Evolutionary conservation across 164 flowering plant species (phyloP), one percentile per base, ranked within the genome.

Genomic region (Piper betle): DNA sequence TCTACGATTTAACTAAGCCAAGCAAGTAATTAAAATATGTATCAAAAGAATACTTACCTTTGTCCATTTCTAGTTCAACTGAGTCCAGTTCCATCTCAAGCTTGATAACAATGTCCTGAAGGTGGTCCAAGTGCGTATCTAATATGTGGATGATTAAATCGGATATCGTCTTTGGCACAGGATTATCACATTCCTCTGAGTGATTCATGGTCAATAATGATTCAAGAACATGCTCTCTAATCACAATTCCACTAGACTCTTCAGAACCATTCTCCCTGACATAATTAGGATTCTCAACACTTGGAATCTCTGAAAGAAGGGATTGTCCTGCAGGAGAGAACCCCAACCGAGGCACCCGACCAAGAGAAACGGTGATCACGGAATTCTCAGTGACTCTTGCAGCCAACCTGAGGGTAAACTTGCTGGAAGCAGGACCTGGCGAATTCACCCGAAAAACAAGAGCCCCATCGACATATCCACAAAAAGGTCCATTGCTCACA

Each of bases 151-250:
- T 86, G 52, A 91, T 84, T 53, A 94, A 90, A 70, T 91, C 84
- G 0, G 97, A 83, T 9, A 87, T 70, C 25, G 89, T 81, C 66
- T 25, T 76, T 0, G 99, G 99, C 66, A 94, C 99, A 2, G 99
- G 99, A 78, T 91, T 94, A 77, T 94, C 99, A 55, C 91, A 95
- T 69, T 85, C 99, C 77, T 94, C 99, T 8, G 96, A 84, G 67
- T 94, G 99, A 71, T 94, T 94, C 97, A 88, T 91, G 8, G 91
- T 91, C 83, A 94, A 73, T 40, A 94, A 66, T 71, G 87, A 91
- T 64, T 94, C 99, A 62, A 94, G 90, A 67, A 94, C 96, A 72
- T 91, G 99, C 68, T 94, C 99, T 70, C 73, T 68, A 25, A 93
- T 90, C 59, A 90, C 91, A 68, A 70, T 80, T n/a, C 82, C 91